Percentiles rank a stretch among this genome's conserved stretches.
phyloP scores from a whole-genome alignment of 441 rosid genomes.

The Syzygium malaccense region DNA sequence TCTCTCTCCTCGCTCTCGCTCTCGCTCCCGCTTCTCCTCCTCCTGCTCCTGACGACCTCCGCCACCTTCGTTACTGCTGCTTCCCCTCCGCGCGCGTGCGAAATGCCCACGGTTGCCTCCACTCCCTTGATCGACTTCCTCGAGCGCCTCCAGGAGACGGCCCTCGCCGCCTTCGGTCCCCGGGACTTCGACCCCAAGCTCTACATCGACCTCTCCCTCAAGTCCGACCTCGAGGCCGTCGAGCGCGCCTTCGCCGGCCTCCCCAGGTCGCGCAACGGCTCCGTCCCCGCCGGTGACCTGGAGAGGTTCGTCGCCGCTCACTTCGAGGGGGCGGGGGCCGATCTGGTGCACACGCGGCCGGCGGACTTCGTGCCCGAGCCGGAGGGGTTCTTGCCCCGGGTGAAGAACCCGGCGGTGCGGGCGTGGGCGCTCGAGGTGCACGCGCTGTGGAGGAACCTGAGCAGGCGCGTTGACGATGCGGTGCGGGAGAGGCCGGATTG shows the following conservation, averaged over 20 bases:
- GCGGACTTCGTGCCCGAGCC: slow-evolving; percentile 58
- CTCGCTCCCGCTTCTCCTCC: neutral
- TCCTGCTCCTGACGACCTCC: neutral
- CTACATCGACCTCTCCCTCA: slow-evolving; percentile 63
- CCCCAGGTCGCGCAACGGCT: slow-evolving; percentile 26
- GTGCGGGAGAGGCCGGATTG: slow-evolving; percentile 43
- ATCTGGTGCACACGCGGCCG: slow-evolving; percentile 42
- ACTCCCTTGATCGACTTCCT: slow-evolving; percentile 46
- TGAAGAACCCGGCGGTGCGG: slow-evolving; percentile 51
- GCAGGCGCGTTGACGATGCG: slow-evolving; percentile 44
- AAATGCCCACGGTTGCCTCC: slow-evolving; percentile 9
- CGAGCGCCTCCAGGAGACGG: slow-evolving; percentile 50
- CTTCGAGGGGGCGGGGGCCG: slow-evolving; percentile 52
- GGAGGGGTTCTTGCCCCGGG: slow-evolving; percentile 51
- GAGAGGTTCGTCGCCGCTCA: slow-evolving; percentile 28
- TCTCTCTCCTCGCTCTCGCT: neutral
- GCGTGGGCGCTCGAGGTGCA: slow-evolving; percentile 78
- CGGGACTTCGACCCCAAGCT: slow-evolving; percentile 46
- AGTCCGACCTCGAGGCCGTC: slow-evolving; percentile 29
- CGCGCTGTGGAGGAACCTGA: slow-evolving; percentile 65
- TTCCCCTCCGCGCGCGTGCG: too few relatives aligned
- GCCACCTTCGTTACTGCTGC: neutral
- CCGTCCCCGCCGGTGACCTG: slow-evolving; percentile 30
- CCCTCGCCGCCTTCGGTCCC: slow-evolving; percentile 30
- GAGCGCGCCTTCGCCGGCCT: slow-evolving; percentile 43